Evolutionary conservation across 2,329 filamentous ascomycete genomes (phyloP).

Genomic region (Hortaea sp.): DNA sequence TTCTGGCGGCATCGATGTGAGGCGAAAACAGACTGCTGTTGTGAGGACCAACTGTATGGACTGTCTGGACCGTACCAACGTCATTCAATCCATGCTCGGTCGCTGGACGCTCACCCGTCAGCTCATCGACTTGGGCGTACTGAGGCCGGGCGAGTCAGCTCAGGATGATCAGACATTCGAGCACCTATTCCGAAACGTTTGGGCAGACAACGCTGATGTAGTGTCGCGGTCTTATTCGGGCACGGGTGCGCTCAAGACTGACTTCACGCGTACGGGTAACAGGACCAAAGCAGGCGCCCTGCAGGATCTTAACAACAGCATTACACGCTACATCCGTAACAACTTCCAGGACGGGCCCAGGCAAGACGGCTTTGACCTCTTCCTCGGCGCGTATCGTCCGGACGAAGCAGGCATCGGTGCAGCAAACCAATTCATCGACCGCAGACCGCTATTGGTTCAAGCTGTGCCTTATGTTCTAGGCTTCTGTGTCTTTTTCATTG

Average conservation of each 20-base stretch:
- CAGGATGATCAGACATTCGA: slow-evolving; percentile 76
- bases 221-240: slow-evolving; percentile 90
- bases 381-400: slow-evolving; percentile 77
- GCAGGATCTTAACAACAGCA: slow-evolving; percentile 77
- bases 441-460: slow-evolving; percentile 77
- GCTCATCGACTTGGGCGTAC: slow-evolving; percentile 71
- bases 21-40: slow-evolving; percentile 74
- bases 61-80: slow-evolving; percentile 93
- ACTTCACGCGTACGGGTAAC: slow-evolving; percentile 87
- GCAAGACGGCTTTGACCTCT: slow-evolving; percentile 92
- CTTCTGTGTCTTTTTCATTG: slow-evolving; percentile 73
- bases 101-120: slow-evolving; percentile 82
- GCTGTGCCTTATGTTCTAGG: slow-evolving; percentile 85
- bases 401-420: slow-evolving; percentile 60
- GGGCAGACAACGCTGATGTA: slow-evolving; percentile 96
- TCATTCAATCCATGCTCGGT: slow-evolving; percentile 94
- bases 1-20: slow-evolving; percentile 67
- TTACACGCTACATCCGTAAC: slow-evolving; percentile 83
- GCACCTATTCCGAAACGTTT: slow-evolving; percentile 87
- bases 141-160: slow-evolving; percentile 66
- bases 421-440: slow-evolving; percentile 69
- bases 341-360: slow-evolving; percentile 91
- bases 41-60: slow-evolving; percentile 99
- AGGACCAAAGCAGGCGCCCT: slow-evolving; percentile 76
- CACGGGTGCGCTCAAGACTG: slow-evolving; percentile 94